Conservation (phyloP, 768 basidiomycete genomes). For the Dentipellis fragilis region DNA sequence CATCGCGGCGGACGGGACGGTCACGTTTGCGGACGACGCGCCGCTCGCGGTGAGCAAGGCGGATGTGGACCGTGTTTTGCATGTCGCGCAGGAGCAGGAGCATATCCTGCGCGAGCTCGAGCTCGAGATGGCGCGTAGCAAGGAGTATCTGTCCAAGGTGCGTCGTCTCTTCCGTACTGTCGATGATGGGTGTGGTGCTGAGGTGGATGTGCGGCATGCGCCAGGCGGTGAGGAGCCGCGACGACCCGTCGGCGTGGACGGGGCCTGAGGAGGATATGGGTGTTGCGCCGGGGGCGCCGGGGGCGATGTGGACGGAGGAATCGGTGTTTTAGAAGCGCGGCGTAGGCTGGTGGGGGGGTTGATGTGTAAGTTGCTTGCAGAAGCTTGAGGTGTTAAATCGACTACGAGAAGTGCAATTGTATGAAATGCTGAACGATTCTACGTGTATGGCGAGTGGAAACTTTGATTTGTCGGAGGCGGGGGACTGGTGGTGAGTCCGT, state of each 20-base stretch:
- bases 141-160: slow-evolving; percentile 69
- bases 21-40: slow-evolving; percentile 60
- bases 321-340: slow-evolving; percentile 8
- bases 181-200: background rate
- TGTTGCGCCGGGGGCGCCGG: background rate
- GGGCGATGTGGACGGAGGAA: slow-evolving; percentile 11
- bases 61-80: slow-evolving; percentile 52
- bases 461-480: too few species aligned
- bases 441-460: too few species aligned
- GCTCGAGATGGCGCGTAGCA: slow-evolving; percentile 48
- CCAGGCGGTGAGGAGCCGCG: slow-evolving; percentile 13
- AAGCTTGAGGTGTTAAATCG: too few species aligned
- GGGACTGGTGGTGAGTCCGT: too few species aligned
- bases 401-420: too few species aligned
- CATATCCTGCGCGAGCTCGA: slow-evolving; percentile 40
- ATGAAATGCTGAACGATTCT: too few species aligned
- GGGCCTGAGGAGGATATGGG: slow-evolving; percentile 11
- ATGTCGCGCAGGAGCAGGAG: slow-evolving; percentile 45
- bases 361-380: too few species aligned
- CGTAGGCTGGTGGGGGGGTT: background rate
- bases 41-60: slow-evolving; percentile 46
- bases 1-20: slow-evolving; percentile 58
- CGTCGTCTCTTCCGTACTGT: slow-evolving; percentile 9
- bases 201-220: too few species aligned
- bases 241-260: slow-evolving; percentile 4